A percentile compares a stretch with the other conserved stretches of the same genome.
Conservation (phyloP, 2,329 filamentous ascomycete species). For the Talaromyces funiculosus region DNA sequence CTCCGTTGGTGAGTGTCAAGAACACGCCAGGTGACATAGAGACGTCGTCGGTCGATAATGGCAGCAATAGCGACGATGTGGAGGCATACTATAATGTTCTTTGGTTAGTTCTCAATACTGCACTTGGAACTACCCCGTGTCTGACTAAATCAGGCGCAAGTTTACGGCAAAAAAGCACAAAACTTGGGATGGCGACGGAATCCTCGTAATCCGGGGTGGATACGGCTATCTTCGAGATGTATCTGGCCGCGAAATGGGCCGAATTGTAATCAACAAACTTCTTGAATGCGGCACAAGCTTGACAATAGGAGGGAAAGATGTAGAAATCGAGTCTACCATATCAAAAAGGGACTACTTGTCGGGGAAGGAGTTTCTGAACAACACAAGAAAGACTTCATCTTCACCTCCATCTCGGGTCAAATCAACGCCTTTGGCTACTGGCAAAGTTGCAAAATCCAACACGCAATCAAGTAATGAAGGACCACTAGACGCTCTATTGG, state of each 20-base stretch:
- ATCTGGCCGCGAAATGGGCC: slow-evolving; percentile 59
- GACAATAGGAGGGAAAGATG: slow-evolving; percentile 60
- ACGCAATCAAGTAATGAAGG: background rate
- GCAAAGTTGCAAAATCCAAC: background rate
- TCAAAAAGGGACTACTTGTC: slow-evolving; percentile 54
- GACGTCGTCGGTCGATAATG: slow-evolving; percentile 7
- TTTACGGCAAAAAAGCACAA: slow-evolving; percentile 68
- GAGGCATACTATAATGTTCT: slow-evolving; percentile 45
- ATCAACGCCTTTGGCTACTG: background rate
- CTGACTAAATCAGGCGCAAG: slow-evolving; percentile 51
- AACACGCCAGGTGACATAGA: slow-evolving; percentile 19
- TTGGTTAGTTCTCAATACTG: slow-evolving; percentile 31
- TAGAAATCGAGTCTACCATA: slow-evolving; percentile 61
- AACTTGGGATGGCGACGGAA: slow-evolving; percentile 69
- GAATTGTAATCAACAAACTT: slow-evolving; percentile 49
- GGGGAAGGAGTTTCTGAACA: slow-evolving; percentile 22
- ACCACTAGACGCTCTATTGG: slow-evolving; percentile 19
- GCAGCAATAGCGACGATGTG: slow-evolving; percentile 12
- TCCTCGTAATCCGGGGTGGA: slow-evolving; percentile 54
- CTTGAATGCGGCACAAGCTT: slow-evolving; percentile 57
- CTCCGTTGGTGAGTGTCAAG: slow-evolving; percentile 29
- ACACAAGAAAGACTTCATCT: slow-evolving; percentile 21
- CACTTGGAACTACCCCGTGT: background rate
- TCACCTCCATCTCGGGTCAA: slow-evolving; percentile 10
- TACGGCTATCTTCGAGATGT: slow-evolving; percentile 58